Evolutionary conservation across 306 rosid genomes (phyloP), one percentile per base, ranked within the genome.

Genomic region (Cucumis cinereus): DNA sequence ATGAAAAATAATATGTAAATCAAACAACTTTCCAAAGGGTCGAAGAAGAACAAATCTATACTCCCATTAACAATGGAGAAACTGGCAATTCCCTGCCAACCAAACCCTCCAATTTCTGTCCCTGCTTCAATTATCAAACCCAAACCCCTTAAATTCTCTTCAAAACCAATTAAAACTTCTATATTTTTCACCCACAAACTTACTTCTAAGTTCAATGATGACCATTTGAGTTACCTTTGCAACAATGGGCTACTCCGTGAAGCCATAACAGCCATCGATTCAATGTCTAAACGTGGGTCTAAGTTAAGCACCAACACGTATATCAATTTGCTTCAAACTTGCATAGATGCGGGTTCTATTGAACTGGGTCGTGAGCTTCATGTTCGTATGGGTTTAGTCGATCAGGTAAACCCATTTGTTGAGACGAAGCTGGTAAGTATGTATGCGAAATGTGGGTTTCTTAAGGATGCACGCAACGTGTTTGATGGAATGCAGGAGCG

Each of bases 381-480:
- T 57, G 87, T 86, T 77, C 79, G 89, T 73, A 82, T 87, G 64
- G 79, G 84, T 43, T 56, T 89, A 63, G 95, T 92, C 22, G 59
- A 73, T 64, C 56, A 81, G 47, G 80, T 84, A 9, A 77, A 85
- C 80, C 85, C 92, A 20, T 94, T 90, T 76, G 97, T 94, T 26
- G 92, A 90, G 85, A 94, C 99, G 1, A 94, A 90, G 83, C 69
- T 94, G 33, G 84, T 94, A 0, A 86, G 99, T 50, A 94, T 94
- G 99, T 92, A 94, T 73, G 96, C 97, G 0, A 90, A 91, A 83
- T 88, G 95, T 24, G 97, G 97, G 11, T 79, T 14, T 38, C 75
- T 94, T 55, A 80, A 87, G 1, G 92, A 89, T n/a, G 99, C 98
- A 4, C 88, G 97, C 12, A 75, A 86, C 56, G 90, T 94, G 81